phyloP scores from a whole-genome alignment of 352 stramenopile species.

The Pythium myriotylum region DNA sequence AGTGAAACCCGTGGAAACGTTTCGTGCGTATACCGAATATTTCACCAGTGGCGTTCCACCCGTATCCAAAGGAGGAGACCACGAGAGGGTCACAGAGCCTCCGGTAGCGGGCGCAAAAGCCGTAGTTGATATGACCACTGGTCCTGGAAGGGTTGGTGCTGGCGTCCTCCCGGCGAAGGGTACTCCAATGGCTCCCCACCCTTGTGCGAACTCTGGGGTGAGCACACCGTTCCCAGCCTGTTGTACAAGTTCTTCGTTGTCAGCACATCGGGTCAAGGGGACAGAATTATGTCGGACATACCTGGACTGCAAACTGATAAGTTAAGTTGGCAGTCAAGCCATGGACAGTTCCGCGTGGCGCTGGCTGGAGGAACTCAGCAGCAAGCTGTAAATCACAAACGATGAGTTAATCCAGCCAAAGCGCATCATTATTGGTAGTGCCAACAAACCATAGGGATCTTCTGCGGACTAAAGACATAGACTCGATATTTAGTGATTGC shows the following conservation, averaged over 20 bases:
- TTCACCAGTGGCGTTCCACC: conserved; percentile 37
- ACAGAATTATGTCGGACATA: conserved; percentile 18
- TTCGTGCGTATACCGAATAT: conserved; percentile 45
- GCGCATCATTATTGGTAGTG: no score
- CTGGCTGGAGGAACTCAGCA: conserved; percentile 17
- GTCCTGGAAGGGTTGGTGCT: conserved; percentile 34
- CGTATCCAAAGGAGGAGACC: conserved; percentile 50
- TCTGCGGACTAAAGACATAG: conserved; percentile 28
- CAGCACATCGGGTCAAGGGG: neutral
- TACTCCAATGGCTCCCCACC: conserved; percentile 48
- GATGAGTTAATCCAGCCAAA: no score
- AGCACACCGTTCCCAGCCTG: conserved; percentile 50
- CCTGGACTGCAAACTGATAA: conserved; percentile 59
- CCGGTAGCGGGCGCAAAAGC: conserved; percentile 31
- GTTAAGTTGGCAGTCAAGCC: conserved; percentile 33
- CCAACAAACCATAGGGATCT: conserved; percentile 5
- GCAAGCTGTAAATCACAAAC: conserved; percentile 11
- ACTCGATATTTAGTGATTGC: conserved; percentile 64
- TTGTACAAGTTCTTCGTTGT: neutral
- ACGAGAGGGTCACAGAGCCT: conserved; percentile 56
- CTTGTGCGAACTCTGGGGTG: conserved; percentile 33
- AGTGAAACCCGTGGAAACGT: conserved; percentile 31
- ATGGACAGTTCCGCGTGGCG: conserved; percentile 1
- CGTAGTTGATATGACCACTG: conserved; percentile 10
- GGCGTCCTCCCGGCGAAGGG: conserved; percentile 38